Evolutionary conservation across 2,329 filamentous ascomycete species (phyloP).

Genomic region (Fusarium sp.): DNA sequence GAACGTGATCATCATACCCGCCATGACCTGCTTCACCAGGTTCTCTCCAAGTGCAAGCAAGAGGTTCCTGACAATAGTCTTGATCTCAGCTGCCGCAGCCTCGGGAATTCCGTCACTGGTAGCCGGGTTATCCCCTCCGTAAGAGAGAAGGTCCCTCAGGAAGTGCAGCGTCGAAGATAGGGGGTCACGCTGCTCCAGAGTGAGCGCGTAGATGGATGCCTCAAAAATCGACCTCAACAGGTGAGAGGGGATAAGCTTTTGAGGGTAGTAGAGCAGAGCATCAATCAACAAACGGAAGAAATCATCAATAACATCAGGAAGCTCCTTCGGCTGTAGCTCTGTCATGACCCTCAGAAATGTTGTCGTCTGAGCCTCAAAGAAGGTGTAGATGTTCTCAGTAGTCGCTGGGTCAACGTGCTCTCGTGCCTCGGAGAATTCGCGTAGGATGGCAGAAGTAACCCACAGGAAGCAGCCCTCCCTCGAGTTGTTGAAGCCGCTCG

Average conservation of each 20-base stretch:
- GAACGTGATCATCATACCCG: slow-evolving; percentile 99
- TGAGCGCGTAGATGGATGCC: slow-evolving; percentile 86
- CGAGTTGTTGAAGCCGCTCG: slow-evolving; percentile 84
- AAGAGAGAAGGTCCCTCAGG: slow-evolving; percentile 89
- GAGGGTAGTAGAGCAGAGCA: slow-evolving; percentile 91
- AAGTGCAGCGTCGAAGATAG: slow-evolving; percentile 93
- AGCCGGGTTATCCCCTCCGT: slow-evolving; percentile 81
- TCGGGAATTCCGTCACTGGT: slow-evolving; percentile 68
- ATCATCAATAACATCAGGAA: slow-evolving; percentile 90
- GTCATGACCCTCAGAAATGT: slow-evolving; percentile 91
- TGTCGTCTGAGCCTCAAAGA: slow-evolving; percentile 93
- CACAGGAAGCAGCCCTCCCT: slow-evolving; percentile 98
- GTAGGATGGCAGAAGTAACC: slow-evolving; percentile 94
- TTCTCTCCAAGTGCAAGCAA: slow-evolving; percentile 77
- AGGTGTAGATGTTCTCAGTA: slow-evolving; percentile 88
- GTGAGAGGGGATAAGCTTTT: slow-evolving; percentile 81
- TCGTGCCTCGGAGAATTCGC: slow-evolving; percentile 92
- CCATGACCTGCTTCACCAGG: slow-evolving; percentile 89
- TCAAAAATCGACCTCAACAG: slow-evolving; percentile 87
- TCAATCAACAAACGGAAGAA: slow-evolving; percentile 96
- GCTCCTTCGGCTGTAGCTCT: slow-evolving; percentile 78
- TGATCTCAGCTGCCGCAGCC: slow-evolving; percentile 75
- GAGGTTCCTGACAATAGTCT: slow-evolving; percentile 78
- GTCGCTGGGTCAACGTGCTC: slow-evolving; percentile 87
- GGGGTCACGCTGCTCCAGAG: slow-evolving; percentile 90